Evolutionary conservation across 306 rosid species (phyloP).

Genomic region (Lathyrus oleraceus): DNA sequence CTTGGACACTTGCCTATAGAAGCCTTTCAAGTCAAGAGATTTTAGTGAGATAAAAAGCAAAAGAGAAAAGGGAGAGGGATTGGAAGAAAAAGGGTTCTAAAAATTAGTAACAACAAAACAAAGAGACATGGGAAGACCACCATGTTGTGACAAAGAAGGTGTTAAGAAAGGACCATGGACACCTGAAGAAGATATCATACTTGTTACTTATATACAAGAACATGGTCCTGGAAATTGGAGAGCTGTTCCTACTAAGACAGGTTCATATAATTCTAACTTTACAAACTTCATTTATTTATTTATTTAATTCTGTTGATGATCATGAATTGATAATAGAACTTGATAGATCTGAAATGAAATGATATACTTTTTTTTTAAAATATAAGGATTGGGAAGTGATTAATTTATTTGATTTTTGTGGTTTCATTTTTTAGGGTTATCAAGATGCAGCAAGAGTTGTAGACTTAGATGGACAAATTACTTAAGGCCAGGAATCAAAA

Average conservation of each 20-base stretch:
- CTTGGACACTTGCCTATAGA: conserved; percentile 42
- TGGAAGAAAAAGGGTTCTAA: background rate
- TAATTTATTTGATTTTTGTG: background rate
- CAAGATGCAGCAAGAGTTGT: conserved; percentile 89
- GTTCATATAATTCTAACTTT: conserved; percentile 33
- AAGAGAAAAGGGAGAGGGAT: background rate
- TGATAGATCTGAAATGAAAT: background rate
- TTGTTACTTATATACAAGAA: conserved; percentile 81
- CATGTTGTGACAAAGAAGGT: conserved; percentile 95
- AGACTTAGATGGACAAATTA: conserved; percentile 96
- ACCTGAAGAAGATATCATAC: conserved; percentile 87
- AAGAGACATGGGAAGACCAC: conserved; percentile 82
- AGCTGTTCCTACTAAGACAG: conserved; percentile 85
- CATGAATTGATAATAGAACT: background rate
- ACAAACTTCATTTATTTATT: background rate
- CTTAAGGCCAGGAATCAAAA: conserved; percentile 83
- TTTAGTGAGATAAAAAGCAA: background rate
- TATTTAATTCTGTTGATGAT: too few relatives aligned
- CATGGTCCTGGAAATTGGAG: conserved; percentile 98
- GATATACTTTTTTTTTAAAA: background rate
- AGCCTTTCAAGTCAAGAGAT: conserved; percentile 13
- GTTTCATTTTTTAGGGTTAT: conserved; percentile 54
- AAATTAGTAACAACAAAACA: conserved; percentile 1
- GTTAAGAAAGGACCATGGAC: conserved; percentile 99
- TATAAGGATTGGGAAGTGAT: background rate